phyloP scores from a whole-genome alignment of 2,329 filamentous ascomycete species.

The Colletotrichum sp. region DNA sequence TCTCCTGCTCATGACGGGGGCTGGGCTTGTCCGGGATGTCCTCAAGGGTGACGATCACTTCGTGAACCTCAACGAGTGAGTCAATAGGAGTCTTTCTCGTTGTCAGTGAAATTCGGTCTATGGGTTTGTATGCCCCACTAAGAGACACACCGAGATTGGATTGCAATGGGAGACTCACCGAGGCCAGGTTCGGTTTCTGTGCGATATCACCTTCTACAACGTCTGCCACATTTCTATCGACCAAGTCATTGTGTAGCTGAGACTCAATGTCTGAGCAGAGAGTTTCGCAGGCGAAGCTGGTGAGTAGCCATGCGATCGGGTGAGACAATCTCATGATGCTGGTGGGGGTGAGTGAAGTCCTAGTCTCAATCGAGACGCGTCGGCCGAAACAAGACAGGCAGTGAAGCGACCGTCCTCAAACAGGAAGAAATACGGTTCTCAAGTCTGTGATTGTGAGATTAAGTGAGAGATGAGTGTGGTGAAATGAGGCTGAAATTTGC shows the following conservation, averaged over 20 bases:
- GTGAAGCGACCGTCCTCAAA: background rate
- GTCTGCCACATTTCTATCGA: background rate
- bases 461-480: background rate
- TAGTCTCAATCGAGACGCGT: background rate
- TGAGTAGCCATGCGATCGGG: background rate
- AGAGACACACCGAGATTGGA: background rate
- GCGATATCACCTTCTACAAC: background rate
- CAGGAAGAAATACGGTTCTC: background rate
- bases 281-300: background rate
- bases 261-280: background rate
- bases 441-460: background rate
- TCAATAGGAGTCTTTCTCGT: background rate
- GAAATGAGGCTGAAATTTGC: background rate
- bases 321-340: background rate
- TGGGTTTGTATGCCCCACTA: accelerated
- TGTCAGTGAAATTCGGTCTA: accelerated
- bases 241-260: accelerated
- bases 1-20: slow-evolving; percentile 33
- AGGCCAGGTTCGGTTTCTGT: background rate
- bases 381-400: background rate
- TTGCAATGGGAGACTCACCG: background rate
- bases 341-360: background rate
- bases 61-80: slow-evolving; percentile 27
- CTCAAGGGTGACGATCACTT: slow-evolving; percentile 30
- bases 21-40: slow-evolving; percentile 22